phyloP scores from a whole-genome alignment of 2,329 filamentous ascomycete genomes.

The Penicillium fuscoglaucum region DNA sequence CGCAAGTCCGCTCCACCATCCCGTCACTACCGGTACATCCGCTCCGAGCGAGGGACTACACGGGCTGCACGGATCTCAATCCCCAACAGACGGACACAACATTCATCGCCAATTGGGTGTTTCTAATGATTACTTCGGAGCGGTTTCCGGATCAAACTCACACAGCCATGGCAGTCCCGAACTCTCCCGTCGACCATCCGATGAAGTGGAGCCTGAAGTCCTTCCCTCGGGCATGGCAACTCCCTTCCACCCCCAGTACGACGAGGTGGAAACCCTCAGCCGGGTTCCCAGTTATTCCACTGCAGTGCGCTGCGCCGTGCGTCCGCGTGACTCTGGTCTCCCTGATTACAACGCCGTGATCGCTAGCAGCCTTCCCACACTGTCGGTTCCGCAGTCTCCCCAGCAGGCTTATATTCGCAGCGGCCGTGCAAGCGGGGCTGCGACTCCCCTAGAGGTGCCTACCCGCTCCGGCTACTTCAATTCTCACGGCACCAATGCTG shows the following conservation, averaged over 20 bases:
- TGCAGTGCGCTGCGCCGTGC: slow-evolving; percentile 65
- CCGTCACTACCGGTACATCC: background rate
- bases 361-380: slow-evolving; percentile 28
- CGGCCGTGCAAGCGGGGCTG: slow-evolving; percentile 37
- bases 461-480: slow-evolving; percentile 30
- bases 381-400: slow-evolving; percentile 36
- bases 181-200: slow-evolving; percentile 49
- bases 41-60: slow-evolving; percentile 24
- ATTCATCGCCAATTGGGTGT: slow-evolving; percentile 31
- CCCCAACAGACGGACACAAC: slow-evolving; percentile 21
- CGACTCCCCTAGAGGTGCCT: slow-evolving; percentile 31
- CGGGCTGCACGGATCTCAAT: slow-evolving; percentile 17
- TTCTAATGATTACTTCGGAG: slow-evolving; percentile 35
- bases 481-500: slow-evolving; percentile 30
- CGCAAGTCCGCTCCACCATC: slow-evolving; percentile 30
- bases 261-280: slow-evolving; percentile 64
- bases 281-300: slow-evolving; percentile 78
- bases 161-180: slow-evolving; percentile 36
- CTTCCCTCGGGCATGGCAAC: slow-evolving; percentile 47
- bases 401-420: slow-evolving; percentile 41
- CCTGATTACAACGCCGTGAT: slow-evolving; percentile 67
- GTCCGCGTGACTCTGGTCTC: slow-evolving; percentile 54
- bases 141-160: slow-evolving; percentile 34
- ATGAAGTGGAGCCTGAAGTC: slow-evolving; percentile 49
- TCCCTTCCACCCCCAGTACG: slow-evolving; percentile 45